Base-by-base conservation (phyloP, 2,329 filamentous ascomycete species). In the Botrytis cinerea region DNA sequence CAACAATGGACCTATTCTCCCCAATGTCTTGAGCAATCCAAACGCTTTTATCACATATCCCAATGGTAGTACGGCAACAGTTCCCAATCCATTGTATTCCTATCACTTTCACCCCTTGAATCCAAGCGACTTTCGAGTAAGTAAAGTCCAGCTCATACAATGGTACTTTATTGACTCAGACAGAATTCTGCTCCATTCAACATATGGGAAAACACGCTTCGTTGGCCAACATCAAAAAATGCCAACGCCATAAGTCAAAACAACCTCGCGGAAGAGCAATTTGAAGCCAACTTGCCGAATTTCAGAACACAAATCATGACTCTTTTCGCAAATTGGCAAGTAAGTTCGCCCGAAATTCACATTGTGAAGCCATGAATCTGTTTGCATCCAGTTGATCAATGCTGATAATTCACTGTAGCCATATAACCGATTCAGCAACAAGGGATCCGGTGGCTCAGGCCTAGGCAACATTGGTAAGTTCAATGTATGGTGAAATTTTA, bases 31-130 rank as follows among this genome's bases (percentile, higher is more conserved):
- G 25, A 68, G 54, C 22, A 62, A 45, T 20, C 72, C 74, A 46
- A 73, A 70, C 9, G 38, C 67, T 28, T 54, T 25, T 9, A 35
- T 76, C 10, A 71, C 68, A 12, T 75, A 62, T 48, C 74, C 75
- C 22, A 69, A 73, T 89, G n/a, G 83, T 85, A 63, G 88, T 87
- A 0, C 88, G 87, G 43, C 87, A 84, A 64, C 88, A 88, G 90
- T 91, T 61, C 82, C 85, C 2, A 91, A 91, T 74, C 89, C 90
- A 4, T 83, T 91, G 10, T 90, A 86, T 77, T 86, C 85, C 38
- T 91, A 90, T 77, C 81, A 82, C 2, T 91, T 91, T 75, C 86
- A 86, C 59, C 89, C 90, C 0, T 64, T 77, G 25, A 32, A 48
- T 2, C 68, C 67, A 28, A 59, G 28, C 18, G 72, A 73, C 16